Percentiles rank a stretch among this genome's conserved stretches.
These are phyloP conservation scores for Ascochyta rabiei DNA, from an alignment of 2,329 filamentous ascomycete genomes.

Conservation along the genomic window DNA sequence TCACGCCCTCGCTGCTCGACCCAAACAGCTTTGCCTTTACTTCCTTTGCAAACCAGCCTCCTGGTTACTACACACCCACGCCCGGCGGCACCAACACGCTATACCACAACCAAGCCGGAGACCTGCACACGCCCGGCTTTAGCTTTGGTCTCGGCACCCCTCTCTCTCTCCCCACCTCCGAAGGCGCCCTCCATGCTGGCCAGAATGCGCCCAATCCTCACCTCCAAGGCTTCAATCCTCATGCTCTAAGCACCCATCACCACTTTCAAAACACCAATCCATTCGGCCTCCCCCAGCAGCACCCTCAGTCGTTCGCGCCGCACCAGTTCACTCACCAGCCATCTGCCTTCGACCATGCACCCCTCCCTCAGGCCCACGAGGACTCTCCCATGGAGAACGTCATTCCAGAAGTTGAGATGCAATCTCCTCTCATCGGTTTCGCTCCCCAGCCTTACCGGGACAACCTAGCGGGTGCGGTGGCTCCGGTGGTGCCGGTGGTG, in stretches of 20 bases:
- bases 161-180: constrained; percentile 77
- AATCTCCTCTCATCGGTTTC: constrained; percentile 65
- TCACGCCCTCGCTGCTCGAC: constrained; percentile 88
- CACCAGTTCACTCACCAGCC: constrained; percentile 82
- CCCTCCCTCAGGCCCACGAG: constrained; percentile 71
- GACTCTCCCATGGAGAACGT: constrained; percentile 68
- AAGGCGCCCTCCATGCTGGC: constrained; percentile 67
- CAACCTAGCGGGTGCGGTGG: constrained; percentile 53
- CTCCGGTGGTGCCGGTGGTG: constrained; percentile 41
- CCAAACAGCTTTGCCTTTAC: constrained; percentile 82
- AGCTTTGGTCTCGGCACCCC: constrained; percentile 79
- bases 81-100: constrained; percentile 79
- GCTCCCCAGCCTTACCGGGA: constrained; percentile 56
- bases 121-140: constrained; percentile 82
- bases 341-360: constrained; percentile 70
- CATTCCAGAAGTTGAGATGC: constrained; percentile 63
- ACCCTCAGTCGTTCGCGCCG: constrained; percentile 68
- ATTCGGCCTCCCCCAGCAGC: constrained; percentile 64
- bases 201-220: constrained; percentile 55
- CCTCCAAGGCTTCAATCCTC: constrained; percentile 69
- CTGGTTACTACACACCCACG: constrained; percentile 87
- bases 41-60: constrained; percentile 77
- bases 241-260: constrained; percentile 45
- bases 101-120: constrained; percentile 82
- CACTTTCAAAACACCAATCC: constrained; percentile 70